Conservation (phyloP, 2,329 filamentous ascomycete species). For the Fusarium palustre region DNA sequence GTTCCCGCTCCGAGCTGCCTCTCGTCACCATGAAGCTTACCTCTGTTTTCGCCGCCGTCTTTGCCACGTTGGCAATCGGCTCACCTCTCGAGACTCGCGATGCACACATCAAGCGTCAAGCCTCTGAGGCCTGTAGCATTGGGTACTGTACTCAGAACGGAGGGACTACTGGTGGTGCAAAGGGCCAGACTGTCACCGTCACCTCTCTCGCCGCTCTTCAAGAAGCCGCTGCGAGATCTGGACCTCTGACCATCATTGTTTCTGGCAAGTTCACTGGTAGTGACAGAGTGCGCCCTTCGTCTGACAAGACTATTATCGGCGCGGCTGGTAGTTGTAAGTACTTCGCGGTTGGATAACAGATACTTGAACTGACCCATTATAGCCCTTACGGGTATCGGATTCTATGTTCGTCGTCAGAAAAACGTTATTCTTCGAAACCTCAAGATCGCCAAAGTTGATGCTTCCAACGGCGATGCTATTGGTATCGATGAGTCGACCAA, state of each 20-base stretch:
- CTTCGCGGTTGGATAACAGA: accelerated
- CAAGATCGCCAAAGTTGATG: constrained; percentile 66
- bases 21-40: constrained; percentile 30
- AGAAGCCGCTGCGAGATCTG: constrained; percentile 44
- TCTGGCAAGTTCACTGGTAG: constrained; percentile 46
- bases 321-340: constrained; percentile 43
- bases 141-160: constrained; percentile 51
- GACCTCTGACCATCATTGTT: constrained; percentile 48
- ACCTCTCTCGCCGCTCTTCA: constrained; percentile 43
- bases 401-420: constrained; percentile 62
- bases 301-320: constrained; percentile 61
- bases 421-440: constrained; percentile 75
- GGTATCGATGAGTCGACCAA: constrained; percentile 68
- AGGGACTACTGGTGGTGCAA: constrained; percentile 50
- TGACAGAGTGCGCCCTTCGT: constrained; percentile 43
- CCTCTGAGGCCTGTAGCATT: constrained; percentile 58
- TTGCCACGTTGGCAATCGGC: constrained; percentile 31
- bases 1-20: accelerated
- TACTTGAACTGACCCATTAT: constrained; percentile 1
- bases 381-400: constrained; percentile 60
- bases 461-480: constrained; percentile 69
- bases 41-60: constrained; percentile 19
- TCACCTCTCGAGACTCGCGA: constrained; percentile 34
- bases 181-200: constrained; percentile 48
- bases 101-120: constrained; percentile 54